phyloP scores from a whole-genome alignment of 2,329 filamentous ascomycete genomes.

The Neofusicoccum laricinum region DNA sequence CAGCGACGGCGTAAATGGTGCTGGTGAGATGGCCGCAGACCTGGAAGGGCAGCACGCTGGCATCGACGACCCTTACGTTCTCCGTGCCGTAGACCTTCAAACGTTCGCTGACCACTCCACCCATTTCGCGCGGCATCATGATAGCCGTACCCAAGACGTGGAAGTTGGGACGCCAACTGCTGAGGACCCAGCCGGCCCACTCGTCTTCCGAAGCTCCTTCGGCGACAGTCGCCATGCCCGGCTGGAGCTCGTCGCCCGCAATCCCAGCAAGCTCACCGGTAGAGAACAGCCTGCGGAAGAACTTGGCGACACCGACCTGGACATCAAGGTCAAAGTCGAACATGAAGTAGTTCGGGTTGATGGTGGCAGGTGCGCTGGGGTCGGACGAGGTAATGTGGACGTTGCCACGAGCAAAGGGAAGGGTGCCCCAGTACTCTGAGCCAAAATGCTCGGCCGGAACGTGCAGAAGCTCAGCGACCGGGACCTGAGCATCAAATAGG shows the following conservation, averaged over 20 bases:
- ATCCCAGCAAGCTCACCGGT: slow-evolving; percentile 28
- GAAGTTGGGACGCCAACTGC: slow-evolving; percentile 27
- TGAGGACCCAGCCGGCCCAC: slow-evolving; percentile 22
- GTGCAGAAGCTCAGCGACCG: slow-evolving; percentile 26
- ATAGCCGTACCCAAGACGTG: slow-evolving; percentile 31
- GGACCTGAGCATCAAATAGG: slow-evolving; percentile 42
- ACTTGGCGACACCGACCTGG: slow-evolving; percentile 29
- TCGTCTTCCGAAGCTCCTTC: slow-evolving; percentile 9
- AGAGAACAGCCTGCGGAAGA: slow-evolving; percentile 30
- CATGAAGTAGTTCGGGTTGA: slow-evolving; percentile 44
- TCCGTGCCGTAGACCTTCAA: slow-evolving; percentile 30
- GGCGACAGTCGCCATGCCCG: slow-evolving; percentile 23
- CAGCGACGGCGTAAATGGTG: slow-evolving; percentile 31
- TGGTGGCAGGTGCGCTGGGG: slow-evolving; percentile 32
- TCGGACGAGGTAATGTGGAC: slow-evolving; percentile 41
- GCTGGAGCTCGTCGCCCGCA: slow-evolving; percentile 23
- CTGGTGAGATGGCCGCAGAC: slow-evolving; percentile 29
- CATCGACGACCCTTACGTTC: slow-evolving; percentile 30
- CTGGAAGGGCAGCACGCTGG: slow-evolving; percentile 32
- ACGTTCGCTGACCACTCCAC: slow-evolving; percentile 26
- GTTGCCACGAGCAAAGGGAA: slow-evolving; percentile 29
- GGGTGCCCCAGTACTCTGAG: background rate
- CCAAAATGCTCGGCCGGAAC: background rate
- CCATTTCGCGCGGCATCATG: slow-evolving; percentile 32
- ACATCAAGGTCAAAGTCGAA: slow-evolving; percentile 44